Evolutionary conservation across 257 asterid species (phyloP).

Genomic region (Schizonepeta tenuifolia): DNA sequence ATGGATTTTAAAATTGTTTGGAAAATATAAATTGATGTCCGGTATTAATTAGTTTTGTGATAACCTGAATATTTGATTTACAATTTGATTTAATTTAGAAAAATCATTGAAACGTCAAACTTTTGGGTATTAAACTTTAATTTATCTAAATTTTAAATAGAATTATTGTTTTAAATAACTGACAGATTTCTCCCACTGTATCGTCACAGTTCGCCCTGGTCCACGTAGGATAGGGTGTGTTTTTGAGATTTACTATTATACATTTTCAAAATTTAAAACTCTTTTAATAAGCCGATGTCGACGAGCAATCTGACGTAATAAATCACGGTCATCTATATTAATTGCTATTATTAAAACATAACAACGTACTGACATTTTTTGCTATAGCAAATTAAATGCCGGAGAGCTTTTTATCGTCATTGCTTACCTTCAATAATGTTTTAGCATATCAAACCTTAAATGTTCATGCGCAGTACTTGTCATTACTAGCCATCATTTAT

Average conservation of each 20-base stretch:
- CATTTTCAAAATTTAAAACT: background rate
- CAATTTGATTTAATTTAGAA: too few relatives aligned
- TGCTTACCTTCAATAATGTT: constrained; percentile 27
- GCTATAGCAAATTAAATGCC: constrained; percentile 23
- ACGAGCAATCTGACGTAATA: constrained; percentile 25
- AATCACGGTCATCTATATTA: constrained; percentile 19
- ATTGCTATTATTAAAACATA: constrained; percentile 19
- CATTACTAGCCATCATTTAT: constrained; percentile 1
- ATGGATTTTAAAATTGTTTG: too few relatives aligned
- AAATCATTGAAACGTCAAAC: too few relatives aligned
- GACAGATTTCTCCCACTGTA: too few relatives aligned
- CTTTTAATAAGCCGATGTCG: background rate
- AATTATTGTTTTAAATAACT: too few relatives aligned
- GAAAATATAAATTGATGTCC: too few relatives aligned
- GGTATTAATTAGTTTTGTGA: too few relatives aligned
- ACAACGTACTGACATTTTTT: constrained; percentile 22
- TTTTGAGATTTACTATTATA: background rate
- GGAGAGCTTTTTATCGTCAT: background rate
- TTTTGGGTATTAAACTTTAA: too few relatives aligned
- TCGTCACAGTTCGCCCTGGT: too few relatives aligned
- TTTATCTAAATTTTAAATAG: too few relatives aligned
- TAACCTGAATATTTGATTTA: too few relatives aligned
- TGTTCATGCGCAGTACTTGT: constrained; percentile 15
- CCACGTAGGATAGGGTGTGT: background rate
- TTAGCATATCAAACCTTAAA: constrained; percentile 24